These are phyloP conservation scores for Ilyonectria sp. DNA, from an alignment of 2,329 filamentous ascomycete species.

Conservation along the genomic window DNA sequence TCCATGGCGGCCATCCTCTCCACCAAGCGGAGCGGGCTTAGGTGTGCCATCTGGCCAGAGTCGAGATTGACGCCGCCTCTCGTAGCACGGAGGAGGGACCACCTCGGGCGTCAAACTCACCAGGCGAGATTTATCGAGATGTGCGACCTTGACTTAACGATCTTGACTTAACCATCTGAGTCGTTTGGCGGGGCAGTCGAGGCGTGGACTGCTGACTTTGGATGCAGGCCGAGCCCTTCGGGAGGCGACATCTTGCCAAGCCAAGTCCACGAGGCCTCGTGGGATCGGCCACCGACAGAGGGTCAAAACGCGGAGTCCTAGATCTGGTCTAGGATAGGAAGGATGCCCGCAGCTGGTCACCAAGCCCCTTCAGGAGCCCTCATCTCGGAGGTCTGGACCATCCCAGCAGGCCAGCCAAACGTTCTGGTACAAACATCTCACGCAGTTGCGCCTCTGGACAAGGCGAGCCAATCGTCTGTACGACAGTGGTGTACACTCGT, in stretches of 20 bases:
- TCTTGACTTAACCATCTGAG: constrained; percentile 19
- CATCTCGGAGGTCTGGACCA: constrained; percentile 20
- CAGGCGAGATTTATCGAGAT: constrained; percentile 43
- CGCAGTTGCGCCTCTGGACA: constrained; percentile 18
- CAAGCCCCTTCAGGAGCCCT: constrained; percentile 37
- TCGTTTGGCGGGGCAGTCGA: constrained; percentile 25
- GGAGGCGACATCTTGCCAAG: constrained; percentile 43
- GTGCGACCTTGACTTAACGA: constrained; percentile 35
- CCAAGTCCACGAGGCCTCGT: constrained; percentile 42
- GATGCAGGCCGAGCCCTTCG: constrained; percentile 40
- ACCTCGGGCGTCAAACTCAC: constrained; percentile 37
- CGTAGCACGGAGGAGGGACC: constrained; percentile 36
- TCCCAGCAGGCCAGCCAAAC: constrained; percentile 34
- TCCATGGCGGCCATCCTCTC: constrained; percentile 26
- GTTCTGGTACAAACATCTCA: not conserved
- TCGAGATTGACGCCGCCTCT: constrained; percentile 33
- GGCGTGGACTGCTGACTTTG: constrained; percentile 21
- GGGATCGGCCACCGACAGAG: constrained; percentile 30
- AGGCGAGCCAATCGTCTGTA: constrained; percentile 38
- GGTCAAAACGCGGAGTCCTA: constrained; percentile 11
- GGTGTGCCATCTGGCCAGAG: constrained; percentile 17
- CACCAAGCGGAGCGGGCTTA: constrained; percentile 15
- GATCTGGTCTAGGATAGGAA: constrained; percentile 35
- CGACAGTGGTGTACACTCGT: constrained; percentile 34
- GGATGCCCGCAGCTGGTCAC: constrained; percentile 27